Evolutionary conservation across 345 rosid species (phyloP), one percentile per base, ranked within the genome.

Genomic region (Ricinus communis): DNA sequence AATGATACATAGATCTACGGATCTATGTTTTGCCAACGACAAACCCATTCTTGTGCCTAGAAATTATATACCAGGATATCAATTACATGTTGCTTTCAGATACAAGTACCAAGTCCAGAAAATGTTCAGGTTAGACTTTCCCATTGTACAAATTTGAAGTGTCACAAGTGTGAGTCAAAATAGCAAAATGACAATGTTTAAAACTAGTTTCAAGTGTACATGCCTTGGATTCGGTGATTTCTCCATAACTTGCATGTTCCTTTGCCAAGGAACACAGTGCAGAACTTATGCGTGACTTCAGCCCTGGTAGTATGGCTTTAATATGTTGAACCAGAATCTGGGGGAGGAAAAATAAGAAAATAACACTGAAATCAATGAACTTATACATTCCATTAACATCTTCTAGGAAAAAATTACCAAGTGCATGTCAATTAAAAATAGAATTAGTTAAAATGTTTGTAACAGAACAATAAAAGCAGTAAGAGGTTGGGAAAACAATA

Each of bases 251-350:
- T 75, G 92, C 91, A 80, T 91, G 93, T 74, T 90, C 97, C 81
- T 94, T 94, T 71, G 93, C 96, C 67, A 87, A 86, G 76, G 94
- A 77, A 79, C 85, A 90, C 80, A 94, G 74, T 15, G 84, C 82
- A 69, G 84, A 59, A 80, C 89, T 87, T 65, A 94, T 85, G 69
- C 87, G 86, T 61, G 97, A 87, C 79, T 94, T 94, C 69, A 94
- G 72, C 70, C 79, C 89, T 8, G 98, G 98, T 78, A 94, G 95
- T 68, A 90, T 76, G 27, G 88, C 77, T 80, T 83, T 91, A 68
- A 94, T 91, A 54, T 94, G 98, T 75, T 91, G 96, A 60, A 90
- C 92, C 49, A 94, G 87, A 74, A 94, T 87, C 98, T 94, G 86
- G 52, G 50, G 19, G 65, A 77, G 66, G 56, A 49, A 71, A 46